Conservation (phyloP, 257 asterid species). For the Capsicum baccatum region DNA sequence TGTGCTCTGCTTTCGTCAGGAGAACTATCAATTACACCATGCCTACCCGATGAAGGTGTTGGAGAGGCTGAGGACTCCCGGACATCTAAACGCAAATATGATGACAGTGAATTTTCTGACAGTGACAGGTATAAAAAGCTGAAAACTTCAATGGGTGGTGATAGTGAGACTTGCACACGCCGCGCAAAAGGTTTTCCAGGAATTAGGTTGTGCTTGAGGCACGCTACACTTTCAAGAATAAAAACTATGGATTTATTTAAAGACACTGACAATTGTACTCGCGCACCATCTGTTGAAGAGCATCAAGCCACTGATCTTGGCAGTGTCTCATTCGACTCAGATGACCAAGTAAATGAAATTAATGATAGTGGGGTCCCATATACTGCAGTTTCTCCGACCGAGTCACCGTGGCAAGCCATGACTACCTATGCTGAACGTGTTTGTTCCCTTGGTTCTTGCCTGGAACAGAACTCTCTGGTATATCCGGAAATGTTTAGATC, state of each 20-base stretch:
- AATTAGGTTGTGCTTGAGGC: slow-evolving; percentile 65
- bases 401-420: slow-evolving; percentile 90
- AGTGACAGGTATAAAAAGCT: slow-evolving; percentile 58
- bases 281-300: slow-evolving; percentile 37
- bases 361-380: slow-evolving; percentile 43
- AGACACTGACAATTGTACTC: slow-evolving; percentile 39
- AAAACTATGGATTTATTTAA: slow-evolving; percentile 56
- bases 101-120: slow-evolving; percentile 48
- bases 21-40: slow-evolving; percentile 65
- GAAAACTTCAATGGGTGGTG: slow-evolving; percentile 61
- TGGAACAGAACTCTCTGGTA: slow-evolving; percentile 40
- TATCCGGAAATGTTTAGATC: slow-evolving; percentile 64
- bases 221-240: slow-evolving; percentile 57
- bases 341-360: slow-evolving; percentile 43
- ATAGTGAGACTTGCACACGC: slow-evolving; percentile 76
- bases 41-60: slow-evolving; percentile 84
- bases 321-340: slow-evolving; percentile 38
- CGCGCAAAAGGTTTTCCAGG: slow-evolving; percentile 96
- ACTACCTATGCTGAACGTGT: slow-evolving; percentile 59
- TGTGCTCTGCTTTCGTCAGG: slow-evolving; percentile 74
- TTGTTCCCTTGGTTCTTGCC: slow-evolving; percentile 50
- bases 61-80: slow-evolving; percentile 93
- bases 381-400: slow-evolving; percentile 41
- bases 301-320: slow-evolving; percentile 34
- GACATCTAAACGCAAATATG: slow-evolving; percentile 65